Evolutionary conservation across 177 flowering plant species (phyloP).

Genomic region (Vitis hybrid): DNA sequence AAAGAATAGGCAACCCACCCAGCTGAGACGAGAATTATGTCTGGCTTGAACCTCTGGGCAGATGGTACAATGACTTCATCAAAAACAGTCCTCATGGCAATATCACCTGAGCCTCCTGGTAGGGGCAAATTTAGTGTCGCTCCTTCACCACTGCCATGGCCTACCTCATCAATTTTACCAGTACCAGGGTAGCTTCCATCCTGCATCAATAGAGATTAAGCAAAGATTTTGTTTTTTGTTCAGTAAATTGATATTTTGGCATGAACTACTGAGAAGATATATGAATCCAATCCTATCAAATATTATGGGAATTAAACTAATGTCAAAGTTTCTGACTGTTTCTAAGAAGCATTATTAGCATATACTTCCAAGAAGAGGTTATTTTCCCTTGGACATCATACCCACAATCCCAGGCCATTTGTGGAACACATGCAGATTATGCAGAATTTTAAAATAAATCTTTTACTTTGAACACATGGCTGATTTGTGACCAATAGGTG

Average conservation of each 20-base stretch:
- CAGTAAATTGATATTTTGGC: no score
- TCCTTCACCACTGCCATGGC: conserved; percentile 84
- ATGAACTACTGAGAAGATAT: no score
- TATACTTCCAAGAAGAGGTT: no score
- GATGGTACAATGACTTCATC: conserved; percentile 85
- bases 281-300: no score
- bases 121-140: conserved; percentile 83
- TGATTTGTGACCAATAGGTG: no score
- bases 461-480: no score
- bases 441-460: no score
- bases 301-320: no score
- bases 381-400: no score
- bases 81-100: conserved; percentile 77
- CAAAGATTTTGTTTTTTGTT: background rate
- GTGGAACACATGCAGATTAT: no score
- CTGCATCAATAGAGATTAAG: conserved; percentile 33
- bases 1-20: conserved; percentile 54
- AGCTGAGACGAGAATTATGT: conserved; percentile 95
- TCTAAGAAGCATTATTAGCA: no score
- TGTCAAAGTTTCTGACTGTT: background rate
- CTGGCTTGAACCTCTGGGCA: conserved; percentile 91
- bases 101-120: conserved; percentile 97
- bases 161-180: conserved; percentile 78
- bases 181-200: conserved; percentile 99
- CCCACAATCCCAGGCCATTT: no score